A percentile compares a stretch with the other conserved stretches of the same genome.
These are phyloP conservation scores for Polychaeton citri DNA, from an alignment of 2,329 filamentous ascomycete genomes.

Conservation along the genomic window DNA sequence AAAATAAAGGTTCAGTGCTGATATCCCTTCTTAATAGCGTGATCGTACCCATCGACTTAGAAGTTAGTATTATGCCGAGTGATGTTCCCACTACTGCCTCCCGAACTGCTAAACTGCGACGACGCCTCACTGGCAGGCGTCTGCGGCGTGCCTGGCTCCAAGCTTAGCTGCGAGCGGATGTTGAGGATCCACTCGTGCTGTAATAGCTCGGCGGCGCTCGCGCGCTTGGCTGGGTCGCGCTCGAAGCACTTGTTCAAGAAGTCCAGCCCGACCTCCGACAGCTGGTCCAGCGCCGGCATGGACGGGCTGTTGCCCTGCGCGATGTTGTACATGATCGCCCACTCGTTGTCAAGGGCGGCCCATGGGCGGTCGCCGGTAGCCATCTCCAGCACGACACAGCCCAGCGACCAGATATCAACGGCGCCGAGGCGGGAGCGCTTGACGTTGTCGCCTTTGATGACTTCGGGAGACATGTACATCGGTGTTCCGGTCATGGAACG, in stretches of 20 bases:
- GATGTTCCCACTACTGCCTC: not conserved
- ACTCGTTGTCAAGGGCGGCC: constrained; percentile 95
- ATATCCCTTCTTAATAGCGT: too few species aligned
- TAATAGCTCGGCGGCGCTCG: constrained; percentile 74
- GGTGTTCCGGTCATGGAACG: constrained; percentile 95
- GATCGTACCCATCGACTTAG: too few species aligned
- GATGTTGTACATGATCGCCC: constrained; percentile 99
- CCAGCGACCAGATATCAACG: constrained; percentile 91
- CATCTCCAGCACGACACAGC: constrained; percentile 96
- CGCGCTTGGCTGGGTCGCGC: constrained; percentile 64
- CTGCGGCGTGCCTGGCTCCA: constrained; percentile 34
- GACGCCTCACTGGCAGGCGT: constrained; percentile 21
- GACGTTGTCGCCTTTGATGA: constrained; percentile 83
- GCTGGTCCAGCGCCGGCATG: constrained; percentile 67
- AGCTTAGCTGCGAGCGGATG: constrained; percentile 30
- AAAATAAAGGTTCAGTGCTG: too few species aligned
- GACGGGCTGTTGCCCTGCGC: constrained; percentile 89
- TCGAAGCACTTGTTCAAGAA: constrained; percentile 81
- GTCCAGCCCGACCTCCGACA: constrained; percentile 73
- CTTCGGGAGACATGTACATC: constrained; percentile 99
- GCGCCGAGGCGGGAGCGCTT: constrained; percentile 62
- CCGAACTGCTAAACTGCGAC: not conserved
- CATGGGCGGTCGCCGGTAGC: constrained; percentile 86
- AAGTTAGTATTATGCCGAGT: not conserved
- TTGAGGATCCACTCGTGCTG: constrained; percentile 78